Percentiles rank a stretch among this genome's conserved stretches.
Conservation (phyloP, 257 asterid species). For the Penstemon eatonii region DNA sequence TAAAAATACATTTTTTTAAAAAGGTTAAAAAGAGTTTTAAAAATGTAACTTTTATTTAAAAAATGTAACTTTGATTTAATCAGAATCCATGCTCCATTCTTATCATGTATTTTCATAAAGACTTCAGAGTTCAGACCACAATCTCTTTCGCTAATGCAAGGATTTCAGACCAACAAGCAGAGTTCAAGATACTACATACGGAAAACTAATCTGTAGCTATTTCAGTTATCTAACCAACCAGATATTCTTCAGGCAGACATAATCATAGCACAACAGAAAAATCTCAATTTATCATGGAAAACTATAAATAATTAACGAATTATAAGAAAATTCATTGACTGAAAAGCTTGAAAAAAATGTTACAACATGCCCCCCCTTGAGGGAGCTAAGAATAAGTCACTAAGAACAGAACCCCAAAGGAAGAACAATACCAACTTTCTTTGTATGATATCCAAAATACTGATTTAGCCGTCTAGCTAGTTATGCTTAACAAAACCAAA, state of each 20-base stretch:
- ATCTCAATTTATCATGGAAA: no score
- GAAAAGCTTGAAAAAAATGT: conserved; percentile 18
- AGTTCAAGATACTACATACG: no score
- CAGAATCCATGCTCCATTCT: no score
- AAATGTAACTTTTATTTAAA: no score
- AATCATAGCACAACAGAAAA: not conserved
- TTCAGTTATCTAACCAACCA: not conserved
- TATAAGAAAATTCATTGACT: not conserved
- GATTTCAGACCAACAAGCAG: no score
- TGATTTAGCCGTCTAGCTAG: not conserved
- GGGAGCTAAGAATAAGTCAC: conserved; percentile 15
- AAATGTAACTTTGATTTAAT: no score
- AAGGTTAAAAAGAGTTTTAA: no score
- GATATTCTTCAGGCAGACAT: not conserved
- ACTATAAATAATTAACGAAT: not conserved
- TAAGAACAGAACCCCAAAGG: conserved; percentile 6
- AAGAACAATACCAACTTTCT: conserved; percentile 4
- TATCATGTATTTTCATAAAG: no score
- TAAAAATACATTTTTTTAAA: no score
- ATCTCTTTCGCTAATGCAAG: no score
- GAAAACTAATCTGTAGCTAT: no score
- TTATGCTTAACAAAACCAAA: conserved; percentile 11
- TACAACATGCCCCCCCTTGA: conserved; percentile 24
- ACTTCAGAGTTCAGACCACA: no score
- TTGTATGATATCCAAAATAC: conserved; percentile 2